Percentiles rank a stretch among this genome's conserved stretches.
phyloP scores from a whole-genome alignment of 1,139 yeast species.

The Taphrina populina region DNA sequence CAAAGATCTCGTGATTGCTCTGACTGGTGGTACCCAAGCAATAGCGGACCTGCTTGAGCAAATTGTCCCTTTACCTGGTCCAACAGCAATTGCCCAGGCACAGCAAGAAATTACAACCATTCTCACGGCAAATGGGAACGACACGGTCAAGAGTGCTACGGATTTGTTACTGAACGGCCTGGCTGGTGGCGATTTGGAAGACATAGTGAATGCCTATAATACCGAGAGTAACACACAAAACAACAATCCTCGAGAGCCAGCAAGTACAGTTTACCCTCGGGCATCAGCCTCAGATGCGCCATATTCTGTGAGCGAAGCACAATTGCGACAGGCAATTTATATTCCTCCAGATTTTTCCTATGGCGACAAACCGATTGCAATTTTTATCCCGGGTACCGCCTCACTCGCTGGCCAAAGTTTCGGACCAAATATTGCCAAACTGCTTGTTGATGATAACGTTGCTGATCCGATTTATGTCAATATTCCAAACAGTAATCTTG shows the following conservation, averaged over 20 bases:
- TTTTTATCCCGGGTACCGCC: slow-evolving; percentile 1
- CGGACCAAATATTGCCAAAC: slow-evolving; percentile 7
- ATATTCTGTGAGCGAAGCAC: not conserved
- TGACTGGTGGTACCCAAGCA: too few species aligned
- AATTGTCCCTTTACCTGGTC: slow-evolving; percentile 3
- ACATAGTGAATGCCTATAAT: slow-evolving; percentile 1
- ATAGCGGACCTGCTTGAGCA: too few species aligned
- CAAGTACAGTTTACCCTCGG: not conserved
- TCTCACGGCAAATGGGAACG: not conserved
- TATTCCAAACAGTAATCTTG: not conserved
- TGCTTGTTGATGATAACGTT: slow-evolving; percentile 1
- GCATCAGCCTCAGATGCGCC: slow-evolving; percentile 4
- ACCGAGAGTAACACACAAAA: slow-evolving; percentile 3
- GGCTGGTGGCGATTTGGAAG: slow-evolving; percentile 5
- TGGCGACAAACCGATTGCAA: not conserved
- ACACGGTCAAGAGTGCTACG: not conserved
- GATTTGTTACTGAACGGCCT: not conserved
- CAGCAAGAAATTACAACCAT: slow-evolving; percentile 2
- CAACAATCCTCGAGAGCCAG: not conserved
- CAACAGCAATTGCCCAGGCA: slow-evolving; percentile 8
- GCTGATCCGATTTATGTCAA: slow-evolving; percentile 14
- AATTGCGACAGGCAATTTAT: slow-evolving; percentile 3
- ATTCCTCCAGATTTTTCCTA: slow-evolving; percentile 1
- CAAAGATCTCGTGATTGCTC: too few species aligned
- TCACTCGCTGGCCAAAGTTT: slow-evolving; percentile 5